These are phyloP conservation scores for Marasmius tenuissimus DNA, from an alignment of 1,284 basidiomycete genomes.

Conservation along the genomic window DNA sequence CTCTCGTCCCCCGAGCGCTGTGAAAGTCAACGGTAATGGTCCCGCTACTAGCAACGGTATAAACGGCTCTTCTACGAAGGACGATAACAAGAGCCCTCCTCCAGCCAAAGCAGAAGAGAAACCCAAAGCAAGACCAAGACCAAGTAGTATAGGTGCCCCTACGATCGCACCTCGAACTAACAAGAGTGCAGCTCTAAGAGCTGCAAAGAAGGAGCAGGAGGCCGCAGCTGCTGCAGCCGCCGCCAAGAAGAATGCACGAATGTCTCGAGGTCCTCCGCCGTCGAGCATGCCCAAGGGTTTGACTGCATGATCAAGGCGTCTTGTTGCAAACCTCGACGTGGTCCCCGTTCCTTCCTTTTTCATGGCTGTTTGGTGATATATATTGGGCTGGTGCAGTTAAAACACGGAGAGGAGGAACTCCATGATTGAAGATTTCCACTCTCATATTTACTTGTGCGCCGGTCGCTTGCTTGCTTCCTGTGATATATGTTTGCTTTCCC, in stretches of 20 bases:
- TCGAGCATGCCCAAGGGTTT: slow-evolving; percentile 13
- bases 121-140: slow-evolving; percentile 38
- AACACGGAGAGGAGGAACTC: neutral
- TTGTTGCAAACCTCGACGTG: neutral
- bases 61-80: neutral
- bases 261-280: slow-evolving; percentile 21
- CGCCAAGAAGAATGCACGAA: slow-evolving; percentile 26
- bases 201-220: slow-evolving; percentile 61
- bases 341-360: neutral
- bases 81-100: neutral
- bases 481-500: neutral
- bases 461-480: neutral
- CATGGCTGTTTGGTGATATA: neutral
- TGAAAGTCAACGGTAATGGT: slow-evolving; percentile 15
- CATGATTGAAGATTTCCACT: neutral
- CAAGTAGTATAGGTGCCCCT: slow-evolving; percentile 56
- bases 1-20: slow-evolving; percentile 14
- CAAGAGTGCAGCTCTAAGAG: slow-evolving; percentile 70
- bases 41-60: slow-evolving; percentile 16
- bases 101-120: slow-evolving; percentile 5
- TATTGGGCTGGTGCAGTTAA: neutral
- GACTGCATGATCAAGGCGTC: neutral
- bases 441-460: neutral
- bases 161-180: slow-evolving; percentile 69
- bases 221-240: slow-evolving; percentile 37